phyloP scores from a whole-genome alignment of 2,329 filamentous ascomycete genomes.

The Venturia nashicola region DNA sequence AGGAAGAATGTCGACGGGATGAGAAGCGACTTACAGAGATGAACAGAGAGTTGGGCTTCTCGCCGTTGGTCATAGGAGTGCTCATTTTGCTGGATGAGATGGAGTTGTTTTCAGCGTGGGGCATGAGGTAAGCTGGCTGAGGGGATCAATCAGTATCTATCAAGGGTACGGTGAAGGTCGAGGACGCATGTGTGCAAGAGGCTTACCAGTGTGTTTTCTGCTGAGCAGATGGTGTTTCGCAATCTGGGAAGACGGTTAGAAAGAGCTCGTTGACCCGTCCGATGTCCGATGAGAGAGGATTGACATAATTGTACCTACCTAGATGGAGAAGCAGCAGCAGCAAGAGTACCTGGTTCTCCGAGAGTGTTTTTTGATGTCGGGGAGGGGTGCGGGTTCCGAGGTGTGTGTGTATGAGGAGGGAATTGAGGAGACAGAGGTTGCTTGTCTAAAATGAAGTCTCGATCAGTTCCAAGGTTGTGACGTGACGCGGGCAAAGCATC shows the following conservation, averaged over 20 bases:
- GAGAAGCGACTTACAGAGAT: conserved; percentile 22
- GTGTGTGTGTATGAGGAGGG: too few species aligned
- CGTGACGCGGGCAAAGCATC: neutral
- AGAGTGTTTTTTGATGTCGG: neutral
- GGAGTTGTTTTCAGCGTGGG: conserved; percentile 5
- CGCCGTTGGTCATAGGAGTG: conserved; percentile 25
- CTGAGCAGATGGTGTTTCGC: neutral
- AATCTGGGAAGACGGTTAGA: neutral
- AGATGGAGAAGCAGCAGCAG: neutral
- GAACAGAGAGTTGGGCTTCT: conserved; percentile 25
- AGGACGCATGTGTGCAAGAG: neutral
- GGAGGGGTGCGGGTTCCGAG: neutral
- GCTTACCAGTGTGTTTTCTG: neutral
- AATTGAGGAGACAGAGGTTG: too few species aligned
- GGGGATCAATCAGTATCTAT: neutral
- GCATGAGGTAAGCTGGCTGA: neutral
- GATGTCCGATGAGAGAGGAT: neutral
- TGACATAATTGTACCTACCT: neutral
- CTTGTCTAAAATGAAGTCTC: too few species aligned
- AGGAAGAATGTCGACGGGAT: neutral
- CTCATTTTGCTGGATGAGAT: conserved; percentile 3
- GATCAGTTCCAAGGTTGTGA: neutral
- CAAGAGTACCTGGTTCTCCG: neutral
- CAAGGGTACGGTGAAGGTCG: neutral
- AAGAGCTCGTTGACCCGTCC: too few species aligned